A percentile compares a stretch with the other conserved stretches of the same genome.
Evolutionary conservation across 2,329 filamentous ascomycete species (phyloP).

Genomic region (Alternaria arborescens): DNA sequence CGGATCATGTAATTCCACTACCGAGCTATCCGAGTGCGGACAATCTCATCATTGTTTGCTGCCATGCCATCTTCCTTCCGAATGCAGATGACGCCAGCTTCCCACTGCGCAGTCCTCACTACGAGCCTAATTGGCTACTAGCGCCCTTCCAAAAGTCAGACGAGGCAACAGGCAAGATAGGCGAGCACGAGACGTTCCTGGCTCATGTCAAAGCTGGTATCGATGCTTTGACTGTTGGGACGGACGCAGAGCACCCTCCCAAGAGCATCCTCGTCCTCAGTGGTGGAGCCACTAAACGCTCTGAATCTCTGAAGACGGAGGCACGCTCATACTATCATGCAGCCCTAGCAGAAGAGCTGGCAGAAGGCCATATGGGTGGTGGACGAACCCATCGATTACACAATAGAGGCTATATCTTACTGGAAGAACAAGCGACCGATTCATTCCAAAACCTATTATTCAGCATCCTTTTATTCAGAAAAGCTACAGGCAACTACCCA

Average conservation of each 20-base stretch:
- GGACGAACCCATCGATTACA: constrained; percentile 43
- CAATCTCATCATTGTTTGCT: constrained; percentile 80
- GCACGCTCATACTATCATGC: constrained; percentile 49
- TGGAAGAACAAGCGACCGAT: constrained; percentile 80
- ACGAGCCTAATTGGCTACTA: constrained; percentile 68
- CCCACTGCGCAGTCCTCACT: constrained; percentile 38
- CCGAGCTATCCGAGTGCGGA: constrained; percentile 38
- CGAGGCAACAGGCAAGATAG: constrained; percentile 54
- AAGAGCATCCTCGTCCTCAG: constrained; percentile 71
- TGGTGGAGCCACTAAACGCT: constrained; percentile 62
- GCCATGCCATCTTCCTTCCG: constrained; percentile 76
- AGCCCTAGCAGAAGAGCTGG: constrained; percentile 37
- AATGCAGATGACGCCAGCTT: constrained; percentile 37
- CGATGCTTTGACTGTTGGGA: constrained; percentile 56
- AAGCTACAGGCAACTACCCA: constrained; percentile 52
- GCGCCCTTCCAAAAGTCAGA: constrained; percentile 72
- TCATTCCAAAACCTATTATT: constrained; percentile 87
- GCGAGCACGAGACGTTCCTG: constrained; percentile 82
- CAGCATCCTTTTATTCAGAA: constrained; percentile 67
- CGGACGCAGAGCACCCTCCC: constrained; percentile 50
- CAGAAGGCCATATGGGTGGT: constrained; percentile 35
- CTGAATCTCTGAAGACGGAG: constrained; percentile 45
- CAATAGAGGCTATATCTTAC: constrained; percentile 56
- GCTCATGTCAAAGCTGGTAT: constrained; percentile 75
- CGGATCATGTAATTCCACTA: constrained; percentile 39